These are phyloP conservation scores for Saturnispora diversa DNA, from an alignment of 805 yeast species.

Conservation along the genomic window DNA sequence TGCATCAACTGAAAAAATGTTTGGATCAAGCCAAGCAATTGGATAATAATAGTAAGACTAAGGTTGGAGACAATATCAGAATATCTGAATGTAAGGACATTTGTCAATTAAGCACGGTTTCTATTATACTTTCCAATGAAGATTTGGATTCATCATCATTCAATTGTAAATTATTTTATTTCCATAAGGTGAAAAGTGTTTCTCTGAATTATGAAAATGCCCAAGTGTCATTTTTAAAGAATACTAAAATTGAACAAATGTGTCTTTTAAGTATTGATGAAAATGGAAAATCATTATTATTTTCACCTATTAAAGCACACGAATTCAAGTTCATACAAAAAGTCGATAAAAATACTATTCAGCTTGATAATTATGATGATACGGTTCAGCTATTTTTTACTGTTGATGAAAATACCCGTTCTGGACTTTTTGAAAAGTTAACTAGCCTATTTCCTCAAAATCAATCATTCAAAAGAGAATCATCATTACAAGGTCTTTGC, in stretches of 20 bases:
- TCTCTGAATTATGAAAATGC: conserved; percentile 19
- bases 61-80: conserved; percentile 14
- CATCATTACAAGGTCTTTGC: conserved; percentile 9
- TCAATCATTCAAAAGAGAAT: not conserved
- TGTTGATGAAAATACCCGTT: not conserved
- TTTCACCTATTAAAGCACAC: conserved; percentile 28
- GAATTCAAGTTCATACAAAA: conserved; percentile 23
- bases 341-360: conserved; percentile 12
- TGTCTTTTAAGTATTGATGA: conserved; percentile 28
- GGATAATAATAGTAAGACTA: conserved; percentile 22
- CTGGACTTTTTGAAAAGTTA: conserved; percentile 3
- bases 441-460: conserved; percentile 12
- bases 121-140: conserved; percentile 16
- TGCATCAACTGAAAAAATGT: conserved; percentile 16
- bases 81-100: conserved; percentile 23
- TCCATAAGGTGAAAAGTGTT: conserved; percentile 19
- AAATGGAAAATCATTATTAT: conserved; percentile 26
- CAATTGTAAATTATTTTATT: conserved; percentile 23
- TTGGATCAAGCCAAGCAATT: conserved; percentile 18
- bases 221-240: conserved; percentile 17
- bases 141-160: conserved; percentile 9
- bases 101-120: conserved; percentile 16
- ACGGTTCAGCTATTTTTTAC: conserved; percentile 14
- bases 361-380: conserved; percentile 5
- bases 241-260: conserved; percentile 11